Evolutionary conservation across 306 rosid species (phyloP), one percentile per base, ranked within the genome.

Genomic region (Quillaja saponaria): DNA sequence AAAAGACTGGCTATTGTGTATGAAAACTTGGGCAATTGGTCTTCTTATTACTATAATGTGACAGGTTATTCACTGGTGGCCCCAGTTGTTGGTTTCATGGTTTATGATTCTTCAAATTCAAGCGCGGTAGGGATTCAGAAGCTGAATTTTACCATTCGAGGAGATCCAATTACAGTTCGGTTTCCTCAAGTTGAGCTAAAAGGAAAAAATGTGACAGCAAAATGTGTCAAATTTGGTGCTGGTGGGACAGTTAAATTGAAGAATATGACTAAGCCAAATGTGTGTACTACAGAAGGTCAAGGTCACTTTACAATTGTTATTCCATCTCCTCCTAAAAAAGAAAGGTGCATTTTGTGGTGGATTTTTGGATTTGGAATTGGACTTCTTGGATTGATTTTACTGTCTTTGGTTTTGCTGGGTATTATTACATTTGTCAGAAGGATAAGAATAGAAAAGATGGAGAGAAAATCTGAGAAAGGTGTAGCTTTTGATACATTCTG

Each of bases 21-120:
- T 80, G 85, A 81, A 68, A 86, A 86, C 74, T 51, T 89, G 3
- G 99, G 96, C 37, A 86, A 89, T 66, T 89, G 80, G 86, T 89
- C 99, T 49, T 82, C 90, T 34, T 49, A 16, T 59, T 89, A 71
- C 67, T 86, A 57, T 69, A 19, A 74, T 18, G 78, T 92, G 16
- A 82, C 96, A 13, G 82, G 85, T 44, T 57, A 89, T 66, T 60
- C 77, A 28, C 69, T 92, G 67, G 79, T 89, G 25, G 76, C 95
- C 57, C 96, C 99, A 41, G 84, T 89, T 45, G 49, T 86, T 48
- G 95, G 99, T 18, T 57, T 92, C 64, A 40, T 48, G 60, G 81
- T 74, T 46, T 92, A 81, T 47, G 80, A 70, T 65, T 81, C 99
- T 9, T 64, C 91, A 5, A 45, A 41, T 20, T 53, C 61, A 16